Evolutionary conservation across 495 filamentous ascomycete species (phyloP).

Genomic region (Bryoglossum gracile): DNA sequence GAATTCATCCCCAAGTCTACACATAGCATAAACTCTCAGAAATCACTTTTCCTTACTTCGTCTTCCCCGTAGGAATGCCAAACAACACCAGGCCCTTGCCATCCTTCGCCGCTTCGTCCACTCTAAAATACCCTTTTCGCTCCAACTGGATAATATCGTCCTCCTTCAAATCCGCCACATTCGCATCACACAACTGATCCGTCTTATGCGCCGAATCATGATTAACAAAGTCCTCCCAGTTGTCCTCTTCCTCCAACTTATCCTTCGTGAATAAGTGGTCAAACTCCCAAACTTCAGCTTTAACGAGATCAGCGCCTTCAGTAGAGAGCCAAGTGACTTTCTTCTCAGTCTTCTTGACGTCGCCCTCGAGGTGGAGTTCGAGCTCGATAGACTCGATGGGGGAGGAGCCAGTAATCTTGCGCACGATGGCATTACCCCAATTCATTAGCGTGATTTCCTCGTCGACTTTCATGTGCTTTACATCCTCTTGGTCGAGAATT

Average conservation of each 20-base stretch:
- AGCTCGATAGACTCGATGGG: slow-evolving; percentile 57
- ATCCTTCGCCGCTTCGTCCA: slow-evolving; percentile 42
- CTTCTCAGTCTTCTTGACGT: slow-evolving; percentile 80
- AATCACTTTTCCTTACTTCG: slow-evolving; percentile 22
- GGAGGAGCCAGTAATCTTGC: slow-evolving; percentile 49
- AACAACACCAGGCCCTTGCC: slow-evolving; percentile 55
- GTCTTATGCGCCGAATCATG: slow-evolving; percentile 58
- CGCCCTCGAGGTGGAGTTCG: slow-evolving; percentile 69
- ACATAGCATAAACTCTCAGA: neutral
- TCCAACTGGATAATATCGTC: slow-evolving; percentile 79
- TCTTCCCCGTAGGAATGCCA: slow-evolving; percentile 64
- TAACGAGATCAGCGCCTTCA: slow-evolving; percentile 56
- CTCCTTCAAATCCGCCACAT: slow-evolving; percentile 59
- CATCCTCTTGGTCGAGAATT: slow-evolving; percentile 71
- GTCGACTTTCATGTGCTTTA: slow-evolving; percentile 58
- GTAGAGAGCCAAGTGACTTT: slow-evolving; percentile 76
- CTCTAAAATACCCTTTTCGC: slow-evolving; percentile 71
- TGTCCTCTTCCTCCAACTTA: slow-evolving; percentile 63
- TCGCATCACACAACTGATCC: slow-evolving; percentile 61
- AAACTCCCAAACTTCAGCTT: slow-evolving; percentile 68
- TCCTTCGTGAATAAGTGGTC: slow-evolving; percentile 80
- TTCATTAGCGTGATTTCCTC: slow-evolving; percentile 85
- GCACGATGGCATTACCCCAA: slow-evolving; percentile 79
- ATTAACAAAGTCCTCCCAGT: slow-evolving; percentile 64
- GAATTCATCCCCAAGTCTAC: no score